Evolutionary conservation across 2,329 filamentous ascomycete species (phyloP).

Genomic region (Berkeleyomyces basicola): DNA sequence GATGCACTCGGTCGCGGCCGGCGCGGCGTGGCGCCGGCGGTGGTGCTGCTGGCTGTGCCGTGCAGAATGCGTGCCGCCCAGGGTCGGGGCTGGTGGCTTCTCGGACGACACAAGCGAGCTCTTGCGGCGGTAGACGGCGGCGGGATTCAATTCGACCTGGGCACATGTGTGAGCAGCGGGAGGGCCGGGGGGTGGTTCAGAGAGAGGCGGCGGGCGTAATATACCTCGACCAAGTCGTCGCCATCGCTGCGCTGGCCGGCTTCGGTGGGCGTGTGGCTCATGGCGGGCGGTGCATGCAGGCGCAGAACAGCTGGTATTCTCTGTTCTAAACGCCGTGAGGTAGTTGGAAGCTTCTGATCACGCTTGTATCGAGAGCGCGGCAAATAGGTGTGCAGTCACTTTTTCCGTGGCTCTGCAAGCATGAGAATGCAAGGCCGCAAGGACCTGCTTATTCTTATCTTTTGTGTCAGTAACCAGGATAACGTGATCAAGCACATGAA

Average conservation of each 20-base stretch:
- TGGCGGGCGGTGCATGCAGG: neutral
- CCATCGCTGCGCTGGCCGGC: slow-evolving; percentile 6
- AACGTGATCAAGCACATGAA: no score
- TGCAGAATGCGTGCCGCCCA: neutral
- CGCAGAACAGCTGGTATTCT: neutral
- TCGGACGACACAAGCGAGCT: slow-evolving; percentile 44
- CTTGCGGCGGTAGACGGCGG: slow-evolving; percentile 46
- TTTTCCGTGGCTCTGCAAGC: no score
- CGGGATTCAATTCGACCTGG: slow-evolving; percentile 45
- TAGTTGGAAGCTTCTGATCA: no score
- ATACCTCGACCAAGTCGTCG: slow-evolving; percentile 11
- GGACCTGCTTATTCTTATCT: no score
- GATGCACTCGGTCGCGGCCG: slow-evolving; percentile 37
- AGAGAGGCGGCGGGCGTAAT: neutral
- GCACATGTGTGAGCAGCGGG: neutral
- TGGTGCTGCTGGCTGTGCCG: neutral
- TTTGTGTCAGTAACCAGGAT: no score
- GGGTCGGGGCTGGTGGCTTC: neutral
- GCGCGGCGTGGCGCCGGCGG: slow-evolving; percentile 17
- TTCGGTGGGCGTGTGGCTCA: neutral
- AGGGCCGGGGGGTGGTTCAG: neutral
- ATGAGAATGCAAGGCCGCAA: no score
- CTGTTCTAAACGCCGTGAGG: no score
- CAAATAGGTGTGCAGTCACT: neutral
- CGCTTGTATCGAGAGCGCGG: neutral